Evolutionary conservation across 768 basidiomycete genomes (phyloP).

Genomic region (Hericium coralloides): DNA sequence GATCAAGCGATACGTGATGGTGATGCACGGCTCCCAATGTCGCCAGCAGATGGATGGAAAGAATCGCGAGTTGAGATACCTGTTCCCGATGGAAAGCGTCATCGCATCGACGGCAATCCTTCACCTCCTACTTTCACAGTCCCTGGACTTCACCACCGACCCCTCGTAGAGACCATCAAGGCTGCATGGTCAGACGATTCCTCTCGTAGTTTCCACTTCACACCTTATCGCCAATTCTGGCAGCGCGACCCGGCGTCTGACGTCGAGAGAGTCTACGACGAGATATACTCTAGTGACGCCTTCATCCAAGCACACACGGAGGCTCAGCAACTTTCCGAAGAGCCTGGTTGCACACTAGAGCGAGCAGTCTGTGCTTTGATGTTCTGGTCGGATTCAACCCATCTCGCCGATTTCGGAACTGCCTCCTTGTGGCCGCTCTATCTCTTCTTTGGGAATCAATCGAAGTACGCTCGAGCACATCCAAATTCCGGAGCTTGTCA

Average conservation of each 20-base stretch:
- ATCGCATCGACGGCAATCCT: constrained; percentile 11
- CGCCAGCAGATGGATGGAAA: constrained; percentile 11
- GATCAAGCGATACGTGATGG: constrained; percentile 2
- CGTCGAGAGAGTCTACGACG: no score
- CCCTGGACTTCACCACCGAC: constrained; percentile 19
- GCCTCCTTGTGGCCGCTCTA: constrained; percentile 19
- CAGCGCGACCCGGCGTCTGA: neutral
- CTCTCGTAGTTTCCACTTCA: neutral
- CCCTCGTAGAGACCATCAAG: constrained; percentile 19
- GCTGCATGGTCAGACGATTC: constrained; percentile 4
- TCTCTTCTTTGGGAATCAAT: constrained; percentile 13
- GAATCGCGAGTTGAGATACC: constrained; percentile 12
- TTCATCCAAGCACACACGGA: no score
- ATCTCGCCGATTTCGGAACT: constrained; percentile 18
- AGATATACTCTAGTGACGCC: no score
- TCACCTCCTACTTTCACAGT: constrained; percentile 23
- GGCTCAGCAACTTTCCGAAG: no score
- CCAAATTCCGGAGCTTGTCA: constrained; percentile 9
- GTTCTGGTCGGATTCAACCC: constrained; percentile 19
- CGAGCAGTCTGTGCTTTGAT: neutral
- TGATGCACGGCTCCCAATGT: neutral
- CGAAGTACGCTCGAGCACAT: constrained; percentile 13
- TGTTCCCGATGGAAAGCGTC: constrained; percentile 13
- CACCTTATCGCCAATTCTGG: constrained; percentile 1
- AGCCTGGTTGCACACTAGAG: neutral